Conservation (phyloP, 306 rosid species). For the Quillaja saponaria region DNA sequence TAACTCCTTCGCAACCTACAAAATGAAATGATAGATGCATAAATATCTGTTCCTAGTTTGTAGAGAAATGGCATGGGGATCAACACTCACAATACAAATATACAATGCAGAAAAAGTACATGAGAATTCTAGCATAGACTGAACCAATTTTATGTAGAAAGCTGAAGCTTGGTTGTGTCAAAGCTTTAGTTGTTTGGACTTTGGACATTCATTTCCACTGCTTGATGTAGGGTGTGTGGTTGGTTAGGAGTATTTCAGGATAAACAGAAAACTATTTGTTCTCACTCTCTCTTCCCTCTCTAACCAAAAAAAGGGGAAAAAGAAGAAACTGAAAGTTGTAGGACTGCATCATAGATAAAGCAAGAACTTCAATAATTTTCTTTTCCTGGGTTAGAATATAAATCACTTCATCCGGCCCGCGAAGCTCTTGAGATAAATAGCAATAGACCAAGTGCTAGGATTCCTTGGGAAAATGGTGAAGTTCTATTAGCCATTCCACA, state of each 20-base stretch:
- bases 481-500: too few relatives aligned
- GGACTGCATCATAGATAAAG: too few relatives aligned
- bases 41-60: conserved; percentile 12
- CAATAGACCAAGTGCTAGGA: too few relatives aligned
- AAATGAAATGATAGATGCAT: conserved; percentile 26
- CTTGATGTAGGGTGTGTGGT: conserved; percentile 1
- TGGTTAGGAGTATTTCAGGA: background rate
- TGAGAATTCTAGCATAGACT: conserved; percentile 11
- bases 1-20: conserved; percentile 86
- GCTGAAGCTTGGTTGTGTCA: conserved; percentile 12
- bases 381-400: too few relatives aligned
- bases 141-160: conserved; percentile 6
- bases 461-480: too few relatives aligned
- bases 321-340: too few relatives aligned
- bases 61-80: conserved; percentile 22
- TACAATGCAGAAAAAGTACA: conserved; percentile 5
- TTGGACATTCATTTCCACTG: conserved; percentile 1
- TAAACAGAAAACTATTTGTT: background rate
- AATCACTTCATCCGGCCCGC: too few relatives aligned
- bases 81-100: conserved; percentile 1
- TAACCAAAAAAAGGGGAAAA: too few relatives aligned
- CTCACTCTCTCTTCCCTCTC: too few relatives aligned
- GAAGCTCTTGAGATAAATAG: too few relatives aligned
- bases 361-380: too few relatives aligned
- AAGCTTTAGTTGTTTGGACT: background rate